Conservation (phyloP, 108 stramenopile genomes). For the Cyclostephanos invisitatus region DNA sequence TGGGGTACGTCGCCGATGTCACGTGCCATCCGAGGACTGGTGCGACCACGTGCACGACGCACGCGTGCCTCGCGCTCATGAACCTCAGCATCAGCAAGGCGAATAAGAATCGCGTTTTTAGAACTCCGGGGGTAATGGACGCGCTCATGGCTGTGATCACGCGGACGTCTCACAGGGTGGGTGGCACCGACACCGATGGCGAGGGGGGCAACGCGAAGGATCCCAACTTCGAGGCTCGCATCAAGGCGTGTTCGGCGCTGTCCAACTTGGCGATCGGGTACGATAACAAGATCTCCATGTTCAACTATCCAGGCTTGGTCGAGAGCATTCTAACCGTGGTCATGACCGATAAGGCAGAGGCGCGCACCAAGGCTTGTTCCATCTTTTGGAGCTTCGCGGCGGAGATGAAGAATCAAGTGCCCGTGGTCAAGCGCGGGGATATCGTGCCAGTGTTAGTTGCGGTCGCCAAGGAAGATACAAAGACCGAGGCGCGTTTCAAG, state of each 20-base stretch:
- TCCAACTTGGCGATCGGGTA: constrained; percentile 91
- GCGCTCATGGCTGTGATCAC: constrained; percentile 88
- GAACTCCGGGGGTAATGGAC: constrained; percentile 87
- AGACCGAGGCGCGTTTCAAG: constrained; percentile 90
- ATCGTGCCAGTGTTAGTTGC: constrained; percentile 83
- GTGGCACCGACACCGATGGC: neutral
- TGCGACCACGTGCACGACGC: constrained; percentile 84
- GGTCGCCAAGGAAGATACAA: constrained; percentile 87
- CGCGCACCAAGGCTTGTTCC: constrained; percentile 88
- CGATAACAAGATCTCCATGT: constrained; percentile 95
- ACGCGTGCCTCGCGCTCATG: constrained; percentile 89
- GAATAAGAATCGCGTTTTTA: constrained; percentile 88
- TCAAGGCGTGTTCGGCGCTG: constrained; percentile 89
- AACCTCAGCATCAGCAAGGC: constrained; percentile 87
- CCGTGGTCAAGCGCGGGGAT: constrained; percentile 84
- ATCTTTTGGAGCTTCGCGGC: constrained; percentile 93
- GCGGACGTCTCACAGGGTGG: constrained; percentile 50
- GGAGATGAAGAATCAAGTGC: constrained; percentile 93
- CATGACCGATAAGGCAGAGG: constrained; percentile 82
- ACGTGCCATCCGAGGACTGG: constrained; percentile 72
- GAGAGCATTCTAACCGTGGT: constrained; percentile 85
- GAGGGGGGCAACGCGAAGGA: constrained; percentile 59
- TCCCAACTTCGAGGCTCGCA: constrained; percentile 69
- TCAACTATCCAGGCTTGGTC: constrained; percentile 87
- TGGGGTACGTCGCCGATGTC: constrained; percentile 75